phyloP scores from a whole-genome alignment of 2,329 filamentous ascomycete genomes.

The Graphiopsis chlorocephala region DNA sequence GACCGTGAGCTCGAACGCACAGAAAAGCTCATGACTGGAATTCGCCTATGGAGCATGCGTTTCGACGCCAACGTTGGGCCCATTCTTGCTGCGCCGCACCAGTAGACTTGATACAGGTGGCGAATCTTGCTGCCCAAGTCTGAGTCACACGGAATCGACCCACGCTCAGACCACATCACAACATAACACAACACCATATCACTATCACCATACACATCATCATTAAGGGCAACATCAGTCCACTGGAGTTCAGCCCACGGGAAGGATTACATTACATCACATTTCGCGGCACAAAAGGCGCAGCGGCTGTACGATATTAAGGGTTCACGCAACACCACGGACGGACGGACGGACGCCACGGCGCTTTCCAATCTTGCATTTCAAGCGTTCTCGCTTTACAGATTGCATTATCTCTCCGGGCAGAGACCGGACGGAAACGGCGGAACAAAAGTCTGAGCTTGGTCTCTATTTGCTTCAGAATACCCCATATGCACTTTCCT shows the following conservation, averaged over 20 bases:
- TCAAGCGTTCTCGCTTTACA: constrained; percentile 4
- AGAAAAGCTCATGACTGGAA: constrained; percentile 86
- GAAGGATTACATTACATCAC: constrained; percentile 3
- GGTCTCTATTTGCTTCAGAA: neutral
- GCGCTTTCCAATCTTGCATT: neutral
- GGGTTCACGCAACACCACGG: constrained; percentile 1
- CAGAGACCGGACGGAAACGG: neutral
- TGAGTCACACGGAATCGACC: constrained; percentile 7
- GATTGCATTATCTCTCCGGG: constrained; percentile 10
- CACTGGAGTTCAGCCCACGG: constrained; percentile 10
- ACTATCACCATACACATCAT: constrained; percentile 9
- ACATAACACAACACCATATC: neutral
- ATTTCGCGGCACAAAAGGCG: constrained; percentile 11
- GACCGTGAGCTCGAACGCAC: constrained; percentile 87
- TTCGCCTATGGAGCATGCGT: constrained; percentile 85
- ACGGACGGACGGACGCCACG: constrained; percentile 5
- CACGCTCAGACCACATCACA: constrained; percentile 4
- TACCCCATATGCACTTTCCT: constrained; percentile 4
- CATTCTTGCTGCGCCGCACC: constrained; percentile 54
- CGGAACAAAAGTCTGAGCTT: constrained; percentile 5
- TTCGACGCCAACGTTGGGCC: constrained; percentile 96
- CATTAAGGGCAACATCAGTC: constrained; percentile 4
- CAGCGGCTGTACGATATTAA: constrained; percentile 13
- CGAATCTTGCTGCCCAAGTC: constrained; percentile 7
- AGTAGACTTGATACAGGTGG: constrained; percentile 8